Evolutionary conservation across 2,329 filamentous ascomycete genomes (phyloP), one percentile per base, ranked within the genome.

Genomic region (Colletotrichum salicis): DNA sequence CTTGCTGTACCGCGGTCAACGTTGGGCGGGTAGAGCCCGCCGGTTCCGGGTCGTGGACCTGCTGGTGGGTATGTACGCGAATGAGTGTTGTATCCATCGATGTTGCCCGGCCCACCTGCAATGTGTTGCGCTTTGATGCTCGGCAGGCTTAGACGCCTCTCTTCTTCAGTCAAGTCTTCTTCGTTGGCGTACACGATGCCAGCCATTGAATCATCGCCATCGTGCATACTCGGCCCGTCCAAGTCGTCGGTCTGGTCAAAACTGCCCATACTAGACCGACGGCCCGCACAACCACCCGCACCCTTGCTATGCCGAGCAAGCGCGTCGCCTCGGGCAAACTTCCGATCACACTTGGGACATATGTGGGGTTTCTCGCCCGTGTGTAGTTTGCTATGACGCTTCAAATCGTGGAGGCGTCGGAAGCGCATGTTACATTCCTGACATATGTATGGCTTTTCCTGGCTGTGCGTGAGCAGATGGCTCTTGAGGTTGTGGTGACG

Each of bases 401-500:
- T 99, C 75, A 99, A 84, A 79, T 99, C 96, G 80, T 99, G 96
- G 63, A 98, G 86, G 74, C 96, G 91, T 67, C 96, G 90, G 82
- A 99, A 99, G 64, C 96, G 91, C 81, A 96, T 94, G 76, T 96
- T 90, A 80, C 96, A 99, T n/a, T 94, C 94, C 73, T 94, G 92
- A 80, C 96, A 99, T 33, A 96, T 90, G 79, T 96, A 99, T 0
- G 96, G 96, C 83, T 99, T 99, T 82, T 99, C 96, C 86, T 99
- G 96, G 78, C 95, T 98, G 82, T 98, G 96, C 0, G 96, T 98
- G 79, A 99, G 89, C 69, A 99, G 88, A 84, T 99, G 96, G 76
- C 95, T 98, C 84, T 98, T 99, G 33, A 98, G 89, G 78, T 99
- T 98, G 80, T 98, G 96, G 80, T 98, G 96, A 56, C 96, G 91